These are phyloP conservation scores for Trypanosoma cruzi DNA, from an alignment of 208 protist genomes.

Conservation along the genomic window DNA sequence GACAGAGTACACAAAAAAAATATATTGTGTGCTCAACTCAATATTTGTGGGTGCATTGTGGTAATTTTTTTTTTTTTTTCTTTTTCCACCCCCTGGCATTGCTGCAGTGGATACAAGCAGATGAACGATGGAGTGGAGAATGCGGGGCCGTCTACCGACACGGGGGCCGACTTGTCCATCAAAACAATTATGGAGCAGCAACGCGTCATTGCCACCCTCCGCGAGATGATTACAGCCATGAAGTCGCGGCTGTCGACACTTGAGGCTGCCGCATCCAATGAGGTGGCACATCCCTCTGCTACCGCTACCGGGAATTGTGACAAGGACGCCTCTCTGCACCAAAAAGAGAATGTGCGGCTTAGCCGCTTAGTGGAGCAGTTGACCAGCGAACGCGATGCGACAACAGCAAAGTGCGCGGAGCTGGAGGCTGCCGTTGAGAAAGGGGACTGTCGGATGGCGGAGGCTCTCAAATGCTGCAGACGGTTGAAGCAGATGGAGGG, in stretches of 20 bases:
- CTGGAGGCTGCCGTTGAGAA: conserved; percentile 25
- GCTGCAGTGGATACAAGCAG: neutral
- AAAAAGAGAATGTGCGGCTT: conserved; percentile 1
- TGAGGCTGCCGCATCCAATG: conserved; percentile 3
- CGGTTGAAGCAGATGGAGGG: conserved; percentile 24
- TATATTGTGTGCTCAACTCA: neutral
- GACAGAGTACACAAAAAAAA: neutral
- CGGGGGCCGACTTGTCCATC: conserved; percentile 37
- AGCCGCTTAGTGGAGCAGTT: conserved; percentile 9
- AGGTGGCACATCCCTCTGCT: neutral
- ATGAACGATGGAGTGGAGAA: conserved; percentile 13
- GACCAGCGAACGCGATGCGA: conserved; percentile 30
- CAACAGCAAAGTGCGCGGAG: conserved; percentile 16
- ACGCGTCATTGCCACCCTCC: conserved; percentile 58
- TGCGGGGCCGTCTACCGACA: conserved; percentile 12
- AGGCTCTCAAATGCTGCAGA: conserved; percentile 8
- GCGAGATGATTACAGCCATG: conserved; percentile 49
- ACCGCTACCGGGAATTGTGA: neutral
- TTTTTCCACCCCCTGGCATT: conserved; percentile 11
- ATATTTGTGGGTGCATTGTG: neutral
- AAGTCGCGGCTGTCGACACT: conserved; percentile 38
- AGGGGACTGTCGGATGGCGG: conserved; percentile 6
- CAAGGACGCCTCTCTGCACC: neutral
- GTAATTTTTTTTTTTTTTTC: conserved; percentile 1
- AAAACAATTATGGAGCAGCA: conserved; percentile 78